Conservation (phyloP, 306 rosid genomes). For the Benincasa hispida region DNA sequence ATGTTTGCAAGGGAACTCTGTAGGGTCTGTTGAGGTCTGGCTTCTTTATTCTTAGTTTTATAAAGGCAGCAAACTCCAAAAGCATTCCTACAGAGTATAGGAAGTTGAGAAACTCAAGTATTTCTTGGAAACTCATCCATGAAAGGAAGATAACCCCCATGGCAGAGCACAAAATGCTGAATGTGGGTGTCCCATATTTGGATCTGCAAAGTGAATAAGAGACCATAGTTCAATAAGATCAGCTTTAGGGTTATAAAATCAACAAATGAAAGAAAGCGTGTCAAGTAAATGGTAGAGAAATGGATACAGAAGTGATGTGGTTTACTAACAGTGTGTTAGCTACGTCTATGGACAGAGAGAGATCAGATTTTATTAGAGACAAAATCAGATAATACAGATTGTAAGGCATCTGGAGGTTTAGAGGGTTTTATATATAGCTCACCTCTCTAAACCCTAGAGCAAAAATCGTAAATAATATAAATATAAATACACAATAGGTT, state of each 20-base stretch:
- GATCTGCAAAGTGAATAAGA: constrained; percentile 31
- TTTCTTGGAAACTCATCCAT: constrained; percentile 92
- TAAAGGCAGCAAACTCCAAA: constrained; percentile 74
- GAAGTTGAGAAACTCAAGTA: constrained; percentile 78
- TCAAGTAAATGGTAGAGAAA: too few relatives aligned
- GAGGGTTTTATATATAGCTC: too few relatives aligned
- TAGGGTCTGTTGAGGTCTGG: constrained; percentile 78
- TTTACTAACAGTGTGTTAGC: too few relatives aligned
- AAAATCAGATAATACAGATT: too few relatives aligned
- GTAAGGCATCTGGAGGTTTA: too few relatives aligned
- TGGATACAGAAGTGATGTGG: too few relatives aligned
- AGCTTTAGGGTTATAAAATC: not conserved
- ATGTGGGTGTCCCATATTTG: constrained; percentile 71
- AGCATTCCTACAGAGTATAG: constrained; percentile 83
- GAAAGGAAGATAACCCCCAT: constrained; percentile 78
- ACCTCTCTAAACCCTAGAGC: too few relatives aligned
- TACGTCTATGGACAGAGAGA: too few relatives aligned
- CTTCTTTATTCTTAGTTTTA: constrained; percentile 48
- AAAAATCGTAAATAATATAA: too few relatives aligned
- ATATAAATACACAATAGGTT: too few relatives aligned
- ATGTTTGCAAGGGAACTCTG: constrained; percentile 59
- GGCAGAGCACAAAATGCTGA: constrained; percentile 75
- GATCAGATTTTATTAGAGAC: too few relatives aligned
- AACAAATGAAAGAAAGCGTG: too few relatives aligned
- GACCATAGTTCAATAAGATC: not conserved